Base-by-base conservation (phyloP, 257 asterid species). In the Gardenia jasminoides region DNA sequence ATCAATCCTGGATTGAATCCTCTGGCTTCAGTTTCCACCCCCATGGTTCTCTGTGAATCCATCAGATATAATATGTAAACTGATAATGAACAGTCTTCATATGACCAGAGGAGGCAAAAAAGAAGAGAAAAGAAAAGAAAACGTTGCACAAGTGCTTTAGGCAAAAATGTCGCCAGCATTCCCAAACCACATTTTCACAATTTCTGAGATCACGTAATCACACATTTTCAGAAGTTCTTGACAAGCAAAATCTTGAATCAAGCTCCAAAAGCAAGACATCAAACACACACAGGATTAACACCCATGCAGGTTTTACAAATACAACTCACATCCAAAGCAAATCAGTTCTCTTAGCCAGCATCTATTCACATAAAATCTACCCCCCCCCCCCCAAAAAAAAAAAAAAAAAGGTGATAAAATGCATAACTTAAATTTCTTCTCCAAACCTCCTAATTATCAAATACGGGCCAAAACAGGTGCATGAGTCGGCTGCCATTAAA, bases 1-100 rank as follows among this genome's bases (percentile, higher is more conserved):
- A 92, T 88, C 91, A 93, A 76, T 59, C 97, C 98, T 9, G 97
- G 98, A 84, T 93, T 93, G 83, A 93, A 83, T 67, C 97, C 97
- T 79, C 76, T 77, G 31, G 88, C 88, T 84, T 84, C 91, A 31
- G 69, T 86, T 74, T 83, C 88, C 77, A 82, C 74, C 59, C 84
- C 90, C 78, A 76, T 75, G 50, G 86, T 80, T 82, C 82, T 84
- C 92, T 93, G 95, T 80, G 62, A 71, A 82, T 83, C 67, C 79
- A 84, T 50, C 64, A 76, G 62, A 82, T 26, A 74, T 52, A 70
- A 69, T 36, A 24, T 30, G 72, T 30, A 73, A 72, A 39, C 58
- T 75, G n/a, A 15, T 33, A 73, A 50, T 8, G 19, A 79, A 30
- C 7, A 66, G 52, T 48, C 70, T 56, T 28, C 6, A 33, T 13